phyloP scores from a whole-genome alignment of 768 basidiomycete species.

The Gloeostereum incarnatum region DNA sequence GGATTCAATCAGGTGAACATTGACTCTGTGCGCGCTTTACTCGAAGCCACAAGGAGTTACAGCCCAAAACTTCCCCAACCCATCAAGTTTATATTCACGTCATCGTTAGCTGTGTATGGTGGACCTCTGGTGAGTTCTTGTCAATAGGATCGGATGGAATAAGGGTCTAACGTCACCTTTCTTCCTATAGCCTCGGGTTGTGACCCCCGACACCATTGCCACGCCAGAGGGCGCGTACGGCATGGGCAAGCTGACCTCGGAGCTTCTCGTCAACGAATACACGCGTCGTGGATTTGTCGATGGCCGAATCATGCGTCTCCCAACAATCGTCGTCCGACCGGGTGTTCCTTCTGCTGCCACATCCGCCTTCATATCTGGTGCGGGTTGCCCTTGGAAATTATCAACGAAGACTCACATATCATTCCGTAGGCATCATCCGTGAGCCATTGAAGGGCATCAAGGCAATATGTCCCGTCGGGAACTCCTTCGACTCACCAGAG shows the following conservation, averaged over 20 bases:
- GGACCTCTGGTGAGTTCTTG: constrained; percentile 31
- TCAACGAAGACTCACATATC: background rate
- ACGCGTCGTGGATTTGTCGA: constrained; percentile 47
- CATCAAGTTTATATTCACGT: constrained; percentile 50
- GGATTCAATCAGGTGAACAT: constrained; percentile 35
- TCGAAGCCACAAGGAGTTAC: constrained; percentile 26
- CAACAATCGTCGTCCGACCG: constrained; percentile 49
- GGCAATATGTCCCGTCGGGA: constrained; percentile 43
- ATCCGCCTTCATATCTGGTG: constrained; percentile 48
- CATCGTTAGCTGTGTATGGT: constrained; percentile 52
- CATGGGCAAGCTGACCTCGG: constrained; percentile 44
- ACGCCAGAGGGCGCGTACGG: constrained; percentile 51
- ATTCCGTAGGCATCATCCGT: constrained; percentile 35
- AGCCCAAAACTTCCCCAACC: constrained; percentile 10
- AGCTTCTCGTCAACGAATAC: constrained; percentile 52
- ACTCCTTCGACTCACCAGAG: constrained; percentile 29
- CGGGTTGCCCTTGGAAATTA: background rate
- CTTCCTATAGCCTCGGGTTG: constrained; percentile 24
- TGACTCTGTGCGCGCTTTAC: constrained; percentile 40
- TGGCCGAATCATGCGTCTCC: constrained; percentile 50
- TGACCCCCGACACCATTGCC: constrained; percentile 38
- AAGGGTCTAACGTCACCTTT: background rate
- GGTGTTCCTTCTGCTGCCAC: constrained; percentile 46
- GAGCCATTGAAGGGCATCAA: constrained; percentile 45
- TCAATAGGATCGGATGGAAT: background rate